Evolutionary conservation across 2,329 filamentous ascomycete genomes (phyloP).

Genomic region (Xylaria sp.): DNA sequence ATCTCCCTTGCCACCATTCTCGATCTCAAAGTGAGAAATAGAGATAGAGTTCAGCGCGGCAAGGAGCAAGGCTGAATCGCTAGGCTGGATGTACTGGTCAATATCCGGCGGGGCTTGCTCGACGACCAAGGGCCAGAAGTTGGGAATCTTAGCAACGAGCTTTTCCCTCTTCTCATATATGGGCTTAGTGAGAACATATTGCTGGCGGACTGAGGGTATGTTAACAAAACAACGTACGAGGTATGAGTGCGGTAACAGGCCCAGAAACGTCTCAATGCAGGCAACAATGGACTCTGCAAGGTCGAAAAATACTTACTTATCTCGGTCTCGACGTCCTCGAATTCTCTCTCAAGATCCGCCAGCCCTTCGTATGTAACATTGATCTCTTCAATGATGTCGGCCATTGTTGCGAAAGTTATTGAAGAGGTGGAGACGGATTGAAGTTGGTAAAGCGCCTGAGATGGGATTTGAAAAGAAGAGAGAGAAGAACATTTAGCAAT

Average conservation of each 20-base stretch:
- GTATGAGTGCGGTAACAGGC: not conserved
- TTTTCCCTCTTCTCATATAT: slow-evolving; percentile 81
- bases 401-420: slow-evolving; percentile 31
- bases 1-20: slow-evolving; percentile 70
- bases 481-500: not conserved
- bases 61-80: slow-evolving; percentile 78
- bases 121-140: slow-evolving; percentile 96
- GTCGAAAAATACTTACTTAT: slow-evolving; percentile 70
- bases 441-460: not conserved
- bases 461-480: not conserved
- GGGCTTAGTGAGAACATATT: slow-evolving; percentile 72
- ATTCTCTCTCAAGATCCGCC: slow-evolving; percentile 81
- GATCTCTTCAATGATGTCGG: slow-evolving; percentile 34
- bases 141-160: slow-evolving; percentile 76
- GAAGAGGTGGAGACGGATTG: not conserved
- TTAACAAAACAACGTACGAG: slow-evolving; percentile 5
- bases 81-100: slow-evolving; percentile 86
- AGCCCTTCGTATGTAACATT: slow-evolving; percentile 78
- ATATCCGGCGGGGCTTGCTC: slow-evolving; percentile 87
- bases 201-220: slow-evolving; percentile 70
- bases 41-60: slow-evolving; percentile 73
- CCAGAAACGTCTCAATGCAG: not conserved
- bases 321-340: slow-evolving; percentile 83
- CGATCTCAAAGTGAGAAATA: slow-evolving; percentile 84
- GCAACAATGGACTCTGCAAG: not conserved